Base-by-base conservation (phyloP, 2,329 filamentous ascomycete species). In the Scedosporium minutisporum region DNA sequence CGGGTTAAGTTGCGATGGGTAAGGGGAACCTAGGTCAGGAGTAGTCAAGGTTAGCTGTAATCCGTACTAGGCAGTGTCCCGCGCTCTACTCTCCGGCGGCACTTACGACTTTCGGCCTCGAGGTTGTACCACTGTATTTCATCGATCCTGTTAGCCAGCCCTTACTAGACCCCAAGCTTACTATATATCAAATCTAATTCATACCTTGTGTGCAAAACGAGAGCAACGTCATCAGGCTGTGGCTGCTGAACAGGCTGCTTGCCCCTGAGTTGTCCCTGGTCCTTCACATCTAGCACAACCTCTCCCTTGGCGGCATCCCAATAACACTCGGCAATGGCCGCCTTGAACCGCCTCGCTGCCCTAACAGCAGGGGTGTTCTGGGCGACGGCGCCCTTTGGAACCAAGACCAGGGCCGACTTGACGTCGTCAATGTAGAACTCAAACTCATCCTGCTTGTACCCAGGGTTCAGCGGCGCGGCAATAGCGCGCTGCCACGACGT, bases 391-490 rank as follows among this genome's bases (percentile, higher is more conserved):
- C 89, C 90, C 67, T 80, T 80, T 12, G 91, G 90, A 9, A 96
- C 88, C 42, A 96, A 79, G 38, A 91, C 84, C 64, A 96, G 78
- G 41, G 87, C 87, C 4, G 91, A 93, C 71, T 87, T 90, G 68
- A 96, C 80, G 72, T 96, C 91, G 66, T 92, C 88, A 70, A 96
- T 93, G 75, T 95, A 96, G 76, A 96, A 96, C 73, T 95, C 91
- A 72, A 93, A 95, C 74, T 96, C 91, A 63, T 87, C 87, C 75
- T 95, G 90, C 78, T 93, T 96, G 79, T 96, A 96, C 55, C 87
- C 88, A 48, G 91, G 86, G 74, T 96, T 96, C 67, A 96, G 78
- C n/a, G 91, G 91, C 3, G 91, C 91, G 6, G 91, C 91, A 68
- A 95, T 88, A 33, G 81, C 89, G 69, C 91, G 84, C 77, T 95